Conservation (phyloP, 2,329 filamentous ascomycete species). For the Hymenoscyphus scutula region DNA sequence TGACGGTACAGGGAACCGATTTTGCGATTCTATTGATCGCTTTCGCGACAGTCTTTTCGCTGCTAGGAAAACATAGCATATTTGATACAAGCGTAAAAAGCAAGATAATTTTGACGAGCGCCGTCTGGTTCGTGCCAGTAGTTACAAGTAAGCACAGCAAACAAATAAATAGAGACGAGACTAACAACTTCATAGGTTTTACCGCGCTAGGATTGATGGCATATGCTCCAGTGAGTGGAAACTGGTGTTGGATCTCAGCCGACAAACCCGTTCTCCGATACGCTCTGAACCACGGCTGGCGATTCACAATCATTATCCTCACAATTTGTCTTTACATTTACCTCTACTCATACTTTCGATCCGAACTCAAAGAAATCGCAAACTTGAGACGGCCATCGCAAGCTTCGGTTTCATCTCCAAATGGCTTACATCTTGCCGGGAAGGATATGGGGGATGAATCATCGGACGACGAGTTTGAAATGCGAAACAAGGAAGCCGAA, state of each 20-base stretch:
- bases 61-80: slow-evolving; percentile 1
- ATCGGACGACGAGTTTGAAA: slow-evolving; percentile 11
- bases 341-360: slow-evolving; percentile 34
- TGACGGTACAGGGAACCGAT: slow-evolving; percentile 10
- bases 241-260: slow-evolving; percentile 43
- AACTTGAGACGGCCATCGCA: background rate
- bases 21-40: slow-evolving; percentile 11
- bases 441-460: too few species aligned
- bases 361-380: slow-evolving; percentile 8
- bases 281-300: slow-evolving; percentile 40
- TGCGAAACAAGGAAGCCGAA: slow-evolving; percentile 6
- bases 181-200: background rate
- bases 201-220: slow-evolving; percentile 8
- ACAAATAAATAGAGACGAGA: background rate
- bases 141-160: background rate
- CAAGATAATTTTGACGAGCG: background rate
- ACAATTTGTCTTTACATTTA: slow-evolving; percentile 39
- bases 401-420: background rate
- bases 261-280: slow-evolving; percentile 38
- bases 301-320: slow-evolving; percentile 35
- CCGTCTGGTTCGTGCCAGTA: slow-evolving; percentile 7
- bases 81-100: slow-evolving; percentile 8
- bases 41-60: slow-evolving; percentile 3
- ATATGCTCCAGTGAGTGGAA: slow-evolving; percentile 38
- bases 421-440: background rate